Percentiles rank a stretch among this genome's conserved stretches.
Evolutionary conservation across 179 eudicot genomes (phyloP).

Genomic region (Nepenthes alata): DNA sequence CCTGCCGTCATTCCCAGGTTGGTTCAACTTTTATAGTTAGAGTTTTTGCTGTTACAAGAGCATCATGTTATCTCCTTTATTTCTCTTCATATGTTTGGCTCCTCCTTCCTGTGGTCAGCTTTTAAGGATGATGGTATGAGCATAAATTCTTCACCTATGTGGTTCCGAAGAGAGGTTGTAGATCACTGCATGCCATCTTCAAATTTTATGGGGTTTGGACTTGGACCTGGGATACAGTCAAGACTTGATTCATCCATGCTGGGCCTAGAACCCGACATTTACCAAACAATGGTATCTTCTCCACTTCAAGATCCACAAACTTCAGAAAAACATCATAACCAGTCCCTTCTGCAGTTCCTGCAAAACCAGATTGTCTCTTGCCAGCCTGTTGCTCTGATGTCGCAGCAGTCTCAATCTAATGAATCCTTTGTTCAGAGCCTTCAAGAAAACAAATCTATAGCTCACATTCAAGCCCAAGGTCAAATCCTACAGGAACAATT

Average conservation of each 20-base stretch:
- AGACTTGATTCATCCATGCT: slow-evolving; percentile 19
- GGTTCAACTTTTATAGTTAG: neutral
- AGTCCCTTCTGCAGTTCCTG: slow-evolving; percentile 35
- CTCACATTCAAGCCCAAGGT: slow-evolving; percentile 23
- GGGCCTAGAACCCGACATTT: slow-evolving; percentile 34
- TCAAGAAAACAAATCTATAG: slow-evolving; percentile 13
- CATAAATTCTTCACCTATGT: slow-evolving; percentile 28
- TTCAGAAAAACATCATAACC: slow-evolving; percentile 35
- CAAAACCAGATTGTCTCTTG: slow-evolving; percentile 21
- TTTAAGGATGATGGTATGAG: slow-evolving; percentile 31
- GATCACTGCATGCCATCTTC: slow-evolving; percentile 28
- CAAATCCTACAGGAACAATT: slow-evolving; percentile 39
- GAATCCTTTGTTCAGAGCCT: slow-evolving; percentile 17
- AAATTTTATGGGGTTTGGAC: slow-evolving; percentile 47
- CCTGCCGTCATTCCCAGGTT: slow-evolving; percentile 18
- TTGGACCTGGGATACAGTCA: slow-evolving; percentile 40
- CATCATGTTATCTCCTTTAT: too few species aligned
- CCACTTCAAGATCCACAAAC: slow-evolving; percentile 43
- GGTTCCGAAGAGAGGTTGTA: slow-evolving; percentile 39
- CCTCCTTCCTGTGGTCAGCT: slow-evolving; percentile 15
- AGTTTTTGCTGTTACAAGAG: neutral
- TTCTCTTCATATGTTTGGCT: neutral
- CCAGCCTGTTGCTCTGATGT: slow-evolving; percentile 16
- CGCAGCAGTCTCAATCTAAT: slow-evolving; percentile 31
- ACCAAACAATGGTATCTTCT: slow-evolving; percentile 55